A percentile compares a stretch with the other conserved stretches of the same genome.
Evolutionary conservation across 2,329 filamentous ascomycete species (phyloP).

Genomic region (Venturia aucupariae): DNA sequence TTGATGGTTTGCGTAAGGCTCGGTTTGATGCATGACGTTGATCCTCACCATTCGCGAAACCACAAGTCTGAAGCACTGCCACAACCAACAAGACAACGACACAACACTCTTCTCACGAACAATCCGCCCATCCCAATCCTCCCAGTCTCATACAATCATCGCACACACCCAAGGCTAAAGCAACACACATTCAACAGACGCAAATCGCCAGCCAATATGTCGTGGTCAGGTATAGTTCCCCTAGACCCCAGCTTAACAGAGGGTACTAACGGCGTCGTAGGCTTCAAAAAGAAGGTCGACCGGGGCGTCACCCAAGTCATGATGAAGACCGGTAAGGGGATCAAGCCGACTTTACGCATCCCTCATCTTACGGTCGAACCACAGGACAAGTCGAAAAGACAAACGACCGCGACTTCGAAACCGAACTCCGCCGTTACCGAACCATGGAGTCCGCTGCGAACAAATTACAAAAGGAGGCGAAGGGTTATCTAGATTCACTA

Average conservation of each 20-base stretch:
- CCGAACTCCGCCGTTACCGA: constrained; percentile 91
- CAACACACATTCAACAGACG: neutral
- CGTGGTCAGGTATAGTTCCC: constrained; percentile 47
- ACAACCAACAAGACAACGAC: neutral
- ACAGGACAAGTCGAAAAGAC: constrained; percentile 93
- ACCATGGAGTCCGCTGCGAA: constrained; percentile 94
- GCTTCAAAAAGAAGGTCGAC: constrained; percentile 95
- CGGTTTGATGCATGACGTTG: neutral
- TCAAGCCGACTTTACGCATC: neutral
- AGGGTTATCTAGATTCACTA: constrained; percentile 92
- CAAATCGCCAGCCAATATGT: constrained; percentile 26
- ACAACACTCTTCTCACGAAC: too few relatives aligned
- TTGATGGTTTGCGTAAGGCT: neutral
- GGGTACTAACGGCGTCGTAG: constrained; percentile 31
- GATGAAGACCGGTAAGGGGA: constrained; percentile 86
- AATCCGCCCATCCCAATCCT: neutral
- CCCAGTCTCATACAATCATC: neutral
- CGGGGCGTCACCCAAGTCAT: constrained; percentile 98
- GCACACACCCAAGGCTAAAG: neutral
- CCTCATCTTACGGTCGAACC: neutral
- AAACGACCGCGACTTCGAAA: constrained; percentile 96
- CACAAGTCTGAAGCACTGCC: neutral
- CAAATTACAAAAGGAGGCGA: constrained; percentile 92
- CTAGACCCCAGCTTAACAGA: neutral
- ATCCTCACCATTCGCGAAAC: constrained; percentile 14